Base-by-base conservation (phyloP, 257 asterid genomes). In the Osmanthus fragrans region DNA sequence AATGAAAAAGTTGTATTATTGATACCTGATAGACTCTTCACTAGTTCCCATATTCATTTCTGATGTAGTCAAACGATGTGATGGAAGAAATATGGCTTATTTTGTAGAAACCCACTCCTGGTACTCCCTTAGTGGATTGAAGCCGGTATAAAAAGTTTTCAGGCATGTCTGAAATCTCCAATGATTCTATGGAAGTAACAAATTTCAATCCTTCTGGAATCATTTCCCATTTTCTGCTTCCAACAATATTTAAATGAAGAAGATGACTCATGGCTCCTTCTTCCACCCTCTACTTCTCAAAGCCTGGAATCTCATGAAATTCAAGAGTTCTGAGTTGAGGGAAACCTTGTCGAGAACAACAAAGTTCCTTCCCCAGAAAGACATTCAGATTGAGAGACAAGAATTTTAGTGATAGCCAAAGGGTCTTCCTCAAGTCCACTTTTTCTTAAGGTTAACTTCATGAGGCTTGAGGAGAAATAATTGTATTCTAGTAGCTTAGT, bases 241-340 rank as follows among this genome's bases (percentile, higher is more conserved):
- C 0, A 2, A 0, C 0, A 30, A 80, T 77, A 2, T 0, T 0
- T 9, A 83, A 37, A 4, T 0, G 0, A 10, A 18, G 42, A 25
- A 83, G 77, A 21, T 80, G 77, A 29, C 76, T 73, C 84, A 83
- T 77, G 4, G 82, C 71, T 12, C 73, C 76, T 63, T 77, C 12
- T 0, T 77, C 87, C 75, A 80, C 76, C 30, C 42, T 49, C 81
- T 76, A 80, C 34, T 5, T 18, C 29, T 37, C 45, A 12, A 81
- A 49, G 16, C 42, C 34, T 0, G 0, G 12, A 25, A 47, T 29
- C 0, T 0, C 1, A 0, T 0, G 0, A 13, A 77, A 42, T 0
- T 0, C 0, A 58, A 84, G 79, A 3, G 0, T 0, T 32, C 4
- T 66, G 7, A 84, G 81, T 40, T 74, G 58, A 21, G 85, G 83